These are phyloP conservation scores for Metschnikowia matae DNA, from an alignment of 805 yeast species.

Conservation along the genomic window DNA sequence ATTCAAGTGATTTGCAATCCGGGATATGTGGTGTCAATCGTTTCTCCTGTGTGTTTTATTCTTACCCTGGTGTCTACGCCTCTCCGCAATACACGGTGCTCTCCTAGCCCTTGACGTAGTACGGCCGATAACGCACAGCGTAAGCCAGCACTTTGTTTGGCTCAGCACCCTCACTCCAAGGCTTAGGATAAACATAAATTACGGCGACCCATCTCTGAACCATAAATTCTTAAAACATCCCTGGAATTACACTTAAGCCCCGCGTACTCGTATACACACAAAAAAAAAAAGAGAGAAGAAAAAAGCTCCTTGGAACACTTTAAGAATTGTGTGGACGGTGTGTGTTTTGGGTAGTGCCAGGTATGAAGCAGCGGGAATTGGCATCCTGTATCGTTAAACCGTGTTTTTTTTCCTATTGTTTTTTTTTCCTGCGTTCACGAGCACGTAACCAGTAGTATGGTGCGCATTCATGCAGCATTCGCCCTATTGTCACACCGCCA, in stretches of 20 bases:
- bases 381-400: constrained; percentile 3
- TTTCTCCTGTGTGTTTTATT: too few species aligned
- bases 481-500: constrained; percentile 1
- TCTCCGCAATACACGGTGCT: not conserved
- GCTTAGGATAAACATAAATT: not conserved
- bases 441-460: not conserved
- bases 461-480: not conserved
- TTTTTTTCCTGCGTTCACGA: not conserved
- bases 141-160: not conserved
- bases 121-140: not conserved
- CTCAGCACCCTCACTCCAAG: not conserved
- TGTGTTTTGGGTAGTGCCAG: not conserved
- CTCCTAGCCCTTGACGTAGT: not conserved
- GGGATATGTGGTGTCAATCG: too few species aligned
- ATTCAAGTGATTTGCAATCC: too few species aligned
- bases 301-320: too few species aligned
- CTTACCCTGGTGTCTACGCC: not conserved
- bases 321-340: too few species aligned
- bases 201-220: too few species aligned
- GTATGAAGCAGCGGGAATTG: not conserved
- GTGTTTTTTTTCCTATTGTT: constrained; percentile 4
- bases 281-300: too few species aligned
- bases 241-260: too few species aligned
- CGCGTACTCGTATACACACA: too few species aligned
- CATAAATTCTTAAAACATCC: too few species aligned